Conservation (phyloP, 2,329 filamentous ascomycete species). For the Colletotrichum liaoningense region DNA sequence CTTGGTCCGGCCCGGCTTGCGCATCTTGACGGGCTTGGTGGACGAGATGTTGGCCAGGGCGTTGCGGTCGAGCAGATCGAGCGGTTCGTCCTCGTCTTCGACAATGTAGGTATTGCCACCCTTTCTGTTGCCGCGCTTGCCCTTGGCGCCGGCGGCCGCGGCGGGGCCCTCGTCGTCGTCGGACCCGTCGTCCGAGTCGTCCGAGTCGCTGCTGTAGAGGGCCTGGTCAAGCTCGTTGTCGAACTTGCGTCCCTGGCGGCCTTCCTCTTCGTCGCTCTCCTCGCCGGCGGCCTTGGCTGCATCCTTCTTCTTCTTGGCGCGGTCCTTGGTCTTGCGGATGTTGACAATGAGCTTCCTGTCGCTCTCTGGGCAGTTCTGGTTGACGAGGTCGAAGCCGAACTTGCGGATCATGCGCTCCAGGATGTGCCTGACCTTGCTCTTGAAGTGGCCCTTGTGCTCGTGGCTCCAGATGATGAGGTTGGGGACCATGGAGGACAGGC, state of each 20-base stretch:
- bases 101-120: constrained; percentile 85
- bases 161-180: constrained; percentile 58
- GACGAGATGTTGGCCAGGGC: constrained; percentile 94
- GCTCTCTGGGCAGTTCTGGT: constrained; percentile 83
- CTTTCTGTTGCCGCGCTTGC: constrained; percentile 64
- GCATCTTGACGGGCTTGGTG: constrained; percentile 80
- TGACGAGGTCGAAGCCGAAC: constrained; percentile 85
- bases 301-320: constrained; percentile 90
- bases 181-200: constrained; percentile 70
- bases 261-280: constrained; percentile 66
- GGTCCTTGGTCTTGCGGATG: constrained; percentile 94
- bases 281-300: constrained; percentile 68
- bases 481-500: constrained; percentile 82
- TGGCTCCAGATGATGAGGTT: constrained; percentile 97
- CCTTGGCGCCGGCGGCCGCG: constrained; percentile 47
- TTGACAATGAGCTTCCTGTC: constrained; percentile 93
- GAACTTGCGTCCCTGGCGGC: constrained; percentile 72
- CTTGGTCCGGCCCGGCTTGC: constrained; percentile 70
- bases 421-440: constrained; percentile 98
- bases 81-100: constrained; percentile 93
- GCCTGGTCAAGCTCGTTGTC: constrained; percentile 96
- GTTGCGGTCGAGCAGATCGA: constrained; percentile 90
- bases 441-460: constrained; percentile 97
- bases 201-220: constrained; percentile 85
- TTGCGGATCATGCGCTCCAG: constrained; percentile 92